These are phyloP conservation scores for Paraphoma chrysanthemicola DNA, from an alignment of 2,329 filamentous ascomycete species.

Conservation along the genomic window DNA sequence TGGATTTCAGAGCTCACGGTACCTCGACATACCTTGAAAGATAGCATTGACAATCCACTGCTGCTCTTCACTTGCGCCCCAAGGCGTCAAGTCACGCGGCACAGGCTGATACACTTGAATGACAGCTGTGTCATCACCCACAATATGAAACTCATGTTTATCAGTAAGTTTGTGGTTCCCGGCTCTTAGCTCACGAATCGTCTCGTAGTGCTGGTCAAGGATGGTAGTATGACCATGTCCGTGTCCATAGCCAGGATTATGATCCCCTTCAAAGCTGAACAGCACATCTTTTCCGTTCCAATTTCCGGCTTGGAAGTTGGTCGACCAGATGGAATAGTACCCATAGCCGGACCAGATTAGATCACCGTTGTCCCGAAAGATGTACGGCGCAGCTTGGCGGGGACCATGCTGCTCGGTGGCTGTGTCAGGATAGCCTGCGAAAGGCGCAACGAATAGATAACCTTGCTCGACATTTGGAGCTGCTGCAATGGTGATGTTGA, in stretches of 20 bases:
- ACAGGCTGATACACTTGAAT: slow-evolving; percentile 63
- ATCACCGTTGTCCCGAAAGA: slow-evolving; percentile 62
- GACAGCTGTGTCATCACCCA: slow-evolving; percentile 60
- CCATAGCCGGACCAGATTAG: slow-evolving; percentile 65
- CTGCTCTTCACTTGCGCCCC: slow-evolving; percentile 57
- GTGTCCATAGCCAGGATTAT: slow-evolving; percentile 14
- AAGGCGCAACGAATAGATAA: slow-evolving; percentile 55
- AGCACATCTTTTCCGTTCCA: slow-evolving; percentile 62
- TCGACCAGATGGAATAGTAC: slow-evolving; percentile 60
- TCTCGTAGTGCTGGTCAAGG: slow-evolving; percentile 62
- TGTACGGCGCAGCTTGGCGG: slow-evolving; percentile 62
- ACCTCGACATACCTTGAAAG: slow-evolving; percentile 48
- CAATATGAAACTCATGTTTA: slow-evolving; percentile 63
- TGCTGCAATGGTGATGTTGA: slow-evolving; percentile 56
- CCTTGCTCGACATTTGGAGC: slow-evolving; percentile 50
- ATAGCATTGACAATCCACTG: slow-evolving; percentile 64
- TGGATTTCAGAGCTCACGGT: not conserved
- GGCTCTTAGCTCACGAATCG: slow-evolving; percentile 60
- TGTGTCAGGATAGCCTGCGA: slow-evolving; percentile 29
- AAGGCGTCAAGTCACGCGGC: slow-evolving; percentile 44
- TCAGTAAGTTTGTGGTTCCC: slow-evolving; percentile 52
- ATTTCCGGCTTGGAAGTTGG: slow-evolving; percentile 60
- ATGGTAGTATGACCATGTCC: slow-evolving; percentile 38
- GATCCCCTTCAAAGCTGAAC: slow-evolving; percentile 61
- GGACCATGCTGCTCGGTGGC: slow-evolving; percentile 51